Evolutionary conservation across 1,284 basidiomycete genomes (phyloP).

Genomic region (Ceratobasidium sp.): DNA sequence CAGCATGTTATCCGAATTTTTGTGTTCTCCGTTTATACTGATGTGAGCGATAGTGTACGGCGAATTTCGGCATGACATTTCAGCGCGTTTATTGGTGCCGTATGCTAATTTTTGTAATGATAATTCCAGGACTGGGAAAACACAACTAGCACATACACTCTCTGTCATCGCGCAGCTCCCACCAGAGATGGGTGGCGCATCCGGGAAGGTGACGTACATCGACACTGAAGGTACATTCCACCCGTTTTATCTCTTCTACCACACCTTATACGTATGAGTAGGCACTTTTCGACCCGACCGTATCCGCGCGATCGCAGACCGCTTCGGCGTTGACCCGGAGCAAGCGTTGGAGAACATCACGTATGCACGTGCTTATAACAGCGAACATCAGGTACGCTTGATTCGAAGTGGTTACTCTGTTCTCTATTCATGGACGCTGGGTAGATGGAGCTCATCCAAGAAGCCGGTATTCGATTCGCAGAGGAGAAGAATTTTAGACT

Average conservation of each 20-base stretch:
- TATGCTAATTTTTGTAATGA: background rate
- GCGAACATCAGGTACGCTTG: slow-evolving; percentile 79
- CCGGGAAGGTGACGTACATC: slow-evolving; percentile 93
- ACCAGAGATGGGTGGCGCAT: slow-evolving; percentile 87
- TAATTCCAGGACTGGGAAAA: slow-evolving; percentile 81
- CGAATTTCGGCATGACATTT: slow-evolving; percentile 61
- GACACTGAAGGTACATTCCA: slow-evolving; percentile 80
- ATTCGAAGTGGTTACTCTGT: background rate
- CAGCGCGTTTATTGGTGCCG: too few relatives aligned
- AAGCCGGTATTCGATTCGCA: slow-evolving; percentile 83
- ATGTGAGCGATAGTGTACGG: slow-evolving; percentile 71
- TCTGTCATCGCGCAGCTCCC: slow-evolving; percentile 90
- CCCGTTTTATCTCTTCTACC: background rate
- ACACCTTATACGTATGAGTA: slow-evolving; percentile 51
- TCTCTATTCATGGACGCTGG: background rate
- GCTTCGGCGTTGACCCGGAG: slow-evolving; percentile 88
- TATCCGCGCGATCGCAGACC: slow-evolving; percentile 87
- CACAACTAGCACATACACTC: slow-evolving; percentile 92
- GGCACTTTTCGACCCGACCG: slow-evolving; percentile 95
- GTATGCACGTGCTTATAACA: slow-evolving; percentile 87
- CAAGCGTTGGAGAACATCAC: slow-evolving; percentile 90
- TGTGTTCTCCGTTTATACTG: background rate
- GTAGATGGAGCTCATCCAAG: slow-evolving; percentile 88
- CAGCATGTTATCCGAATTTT: slow-evolving; percentile 42
- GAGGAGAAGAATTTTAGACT: slow-evolving; percentile 85